phyloP scores from a whole-genome alignment of 345 rosid genomes.

The Citrus unshiu region DNA sequence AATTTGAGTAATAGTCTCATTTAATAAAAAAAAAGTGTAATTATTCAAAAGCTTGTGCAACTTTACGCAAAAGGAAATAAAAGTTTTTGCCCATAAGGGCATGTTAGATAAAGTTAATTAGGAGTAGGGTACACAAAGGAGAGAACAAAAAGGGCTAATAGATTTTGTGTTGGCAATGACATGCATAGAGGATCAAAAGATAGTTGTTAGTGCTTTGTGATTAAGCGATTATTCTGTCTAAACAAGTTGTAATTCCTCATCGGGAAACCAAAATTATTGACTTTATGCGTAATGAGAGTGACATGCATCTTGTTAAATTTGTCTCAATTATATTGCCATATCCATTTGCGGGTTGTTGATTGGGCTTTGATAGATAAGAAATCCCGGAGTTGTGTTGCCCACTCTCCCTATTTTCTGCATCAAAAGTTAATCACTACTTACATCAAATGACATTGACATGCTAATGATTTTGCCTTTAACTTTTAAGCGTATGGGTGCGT shows the following conservation, averaged over 20 bases:
- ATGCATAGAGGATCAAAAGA: not conserved
- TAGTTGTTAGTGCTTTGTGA: not conserved
- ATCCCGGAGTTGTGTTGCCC: constrained; percentile 59
- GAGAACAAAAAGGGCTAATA: not conserved
- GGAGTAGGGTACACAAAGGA: not conserved
- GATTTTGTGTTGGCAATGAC: not conserved
- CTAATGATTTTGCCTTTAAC: not conserved
- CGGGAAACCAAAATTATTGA: constrained; percentile 6
- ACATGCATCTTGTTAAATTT: constrained; percentile 9
- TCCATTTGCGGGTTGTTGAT: not conserved
- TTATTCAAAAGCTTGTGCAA: not conserved
- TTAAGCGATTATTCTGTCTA: not conserved
- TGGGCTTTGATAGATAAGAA: constrained; percentile 20
- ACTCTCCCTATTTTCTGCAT: constrained; percentile 17
- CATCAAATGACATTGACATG: not conserved
- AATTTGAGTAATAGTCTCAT: no score
- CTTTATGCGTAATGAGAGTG: constrained; percentile 19
- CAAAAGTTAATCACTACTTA: not conserved
- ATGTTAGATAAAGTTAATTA: not conserved
- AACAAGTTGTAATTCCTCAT: not conserved
- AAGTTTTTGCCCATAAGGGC: not conserved
- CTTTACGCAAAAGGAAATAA: not conserved
- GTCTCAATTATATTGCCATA: not conserved
- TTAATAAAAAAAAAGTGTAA: no score
- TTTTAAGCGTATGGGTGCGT: not conserved